phyloP scores from a whole-genome alignment of 2,329 filamentous ascomycete species.

The Rhinocladiella mackenziei region DNA sequence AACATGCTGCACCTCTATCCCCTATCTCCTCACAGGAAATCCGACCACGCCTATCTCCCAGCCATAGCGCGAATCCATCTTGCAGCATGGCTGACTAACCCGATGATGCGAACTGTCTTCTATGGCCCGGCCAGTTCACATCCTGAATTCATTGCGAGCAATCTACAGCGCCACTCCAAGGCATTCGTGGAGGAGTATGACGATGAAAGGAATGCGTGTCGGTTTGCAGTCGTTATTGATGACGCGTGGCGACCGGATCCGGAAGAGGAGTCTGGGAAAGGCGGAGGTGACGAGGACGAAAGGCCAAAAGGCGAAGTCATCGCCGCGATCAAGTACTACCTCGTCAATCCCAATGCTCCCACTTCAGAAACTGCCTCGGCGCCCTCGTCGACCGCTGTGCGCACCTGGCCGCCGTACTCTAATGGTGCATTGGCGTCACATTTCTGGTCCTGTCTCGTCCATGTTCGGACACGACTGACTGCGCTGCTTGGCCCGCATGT shows the following conservation, averaged over 20 bases:
- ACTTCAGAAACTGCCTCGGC: background rate
- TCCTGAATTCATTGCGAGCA: slow-evolving; percentile 7
- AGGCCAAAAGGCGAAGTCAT: slow-evolving; percentile 7
- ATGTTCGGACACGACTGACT: background rate
- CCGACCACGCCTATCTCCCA: slow-evolving; percentile 4
- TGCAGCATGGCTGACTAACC: slow-evolving; percentile 13
- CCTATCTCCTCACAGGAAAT: slow-evolving; percentile 3
- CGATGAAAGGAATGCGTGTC: background rate
- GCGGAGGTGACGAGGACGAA: background rate
- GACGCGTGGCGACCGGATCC: no score
- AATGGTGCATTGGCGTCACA: slow-evolving; percentile 2
- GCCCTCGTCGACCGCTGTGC: background rate
- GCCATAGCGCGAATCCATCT: slow-evolving; percentile 16
- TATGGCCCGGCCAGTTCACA: slow-evolving; percentile 14
- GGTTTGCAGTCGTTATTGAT: slow-evolving; percentile 9
- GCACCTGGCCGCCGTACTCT: slow-evolving; percentile 5
- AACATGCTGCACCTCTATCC: slow-evolving; percentile 8
- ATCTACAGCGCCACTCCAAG: slow-evolving; percentile 7
- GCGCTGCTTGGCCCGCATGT: slow-evolving; percentile 8
- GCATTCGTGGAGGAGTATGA: slow-evolving; percentile 4
- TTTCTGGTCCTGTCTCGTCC: slow-evolving; percentile 9
- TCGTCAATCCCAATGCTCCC: slow-evolving; percentile 5
- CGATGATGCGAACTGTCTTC: slow-evolving; percentile 14
- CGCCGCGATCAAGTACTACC: slow-evolving; percentile 16
- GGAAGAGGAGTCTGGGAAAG: no score